These are phyloP conservation scores for Kalmanozyma brasiliensis DNA, from an alignment of 1,284 basidiomycete genomes.

Conservation along the genomic window DNA sequence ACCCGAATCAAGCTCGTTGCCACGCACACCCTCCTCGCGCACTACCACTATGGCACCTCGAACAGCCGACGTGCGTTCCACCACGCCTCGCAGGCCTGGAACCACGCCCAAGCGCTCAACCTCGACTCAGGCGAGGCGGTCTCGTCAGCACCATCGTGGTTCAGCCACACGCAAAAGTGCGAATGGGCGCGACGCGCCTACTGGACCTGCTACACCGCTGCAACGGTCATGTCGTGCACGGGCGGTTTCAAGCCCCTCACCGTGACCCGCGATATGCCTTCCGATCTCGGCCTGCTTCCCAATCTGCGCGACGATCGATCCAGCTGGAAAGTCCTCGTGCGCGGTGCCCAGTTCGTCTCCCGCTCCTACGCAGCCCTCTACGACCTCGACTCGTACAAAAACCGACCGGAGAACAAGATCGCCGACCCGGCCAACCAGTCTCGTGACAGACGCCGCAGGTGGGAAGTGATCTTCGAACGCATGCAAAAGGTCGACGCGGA, in stretches of 20 bases:
- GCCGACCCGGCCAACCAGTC: slow-evolving; percentile 22
- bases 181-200: slow-evolving; percentile 60
- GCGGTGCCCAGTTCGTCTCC: slow-evolving; percentile 57
- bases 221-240: slow-evolving; percentile 55
- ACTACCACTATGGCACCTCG: slow-evolving; percentile 57
- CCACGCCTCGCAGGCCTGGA: slow-evolving; percentile 58
- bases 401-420: slow-evolving; percentile 35
- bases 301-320: slow-evolving; percentile 43
- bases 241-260: slow-evolving; percentile 57
- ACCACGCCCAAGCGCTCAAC: slow-evolving; percentile 47
- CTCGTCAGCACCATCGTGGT: slow-evolving; percentile 33
- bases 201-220: slow-evolving; percentile 56
- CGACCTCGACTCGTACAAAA: slow-evolving; percentile 52
- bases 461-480: slow-evolving; percentile 53
- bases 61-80: slow-evolving; percentile 48
- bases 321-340: slow-evolving; percentile 56
- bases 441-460: slow-evolving; percentile 32
- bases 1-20: slow-evolving; percentile 57
- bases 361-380: slow-evolving; percentile 52
- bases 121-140: slow-evolving; percentile 31
- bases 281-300: slow-evolving; percentile 53
- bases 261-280: slow-evolving; percentile 42
- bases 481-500: slow-evolving; percentile 58
- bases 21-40: slow-evolving; percentile 54
- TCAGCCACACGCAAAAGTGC: slow-evolving; percentile 53